Percentiles rank a stretch among this genome's conserved stretches.
Conservation (phyloP, 352 stramenopile genomes). For the Phytophthora rubi region DNA sequence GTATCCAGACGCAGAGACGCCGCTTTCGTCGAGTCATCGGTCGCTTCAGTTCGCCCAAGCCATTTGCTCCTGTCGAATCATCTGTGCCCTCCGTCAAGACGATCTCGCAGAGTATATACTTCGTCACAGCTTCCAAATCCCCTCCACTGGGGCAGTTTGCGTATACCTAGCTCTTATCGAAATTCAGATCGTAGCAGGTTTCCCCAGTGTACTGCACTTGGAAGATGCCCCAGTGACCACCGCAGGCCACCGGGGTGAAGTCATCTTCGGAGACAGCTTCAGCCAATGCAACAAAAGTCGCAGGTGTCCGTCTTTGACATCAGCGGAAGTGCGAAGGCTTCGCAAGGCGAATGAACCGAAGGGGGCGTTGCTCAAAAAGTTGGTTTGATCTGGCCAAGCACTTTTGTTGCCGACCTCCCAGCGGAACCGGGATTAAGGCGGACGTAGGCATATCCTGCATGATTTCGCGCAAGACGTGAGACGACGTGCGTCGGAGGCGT, state of each 20-base stretch:
- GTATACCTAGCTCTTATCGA: slow-evolving; percentile 12
- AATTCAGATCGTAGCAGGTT: slow-evolving; percentile 19
- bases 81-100: slow-evolving; percentile 7
- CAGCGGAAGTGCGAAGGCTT: background rate
- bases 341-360: background rate
- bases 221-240: slow-evolving; percentile 10
- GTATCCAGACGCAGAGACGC: background rate
- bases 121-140: background rate
- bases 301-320: slow-evolving; percentile 1
- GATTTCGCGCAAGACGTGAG: too few relatives aligned
- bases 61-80: too few relatives aligned
- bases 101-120: slow-evolving; percentile 15
- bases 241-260: background rate
- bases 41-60: too few relatives aligned
- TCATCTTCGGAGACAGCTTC: background rate
- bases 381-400: background rate
- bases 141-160: slow-evolving; percentile 7
- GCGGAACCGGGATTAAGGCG: too few relatives aligned
- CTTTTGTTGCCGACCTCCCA: too few relatives aligned
- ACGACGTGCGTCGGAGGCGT: background rate
- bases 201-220: slow-evolving; percentile 9
- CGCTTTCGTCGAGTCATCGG: background rate
- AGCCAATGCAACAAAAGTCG: slow-evolving; percentile 2
- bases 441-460: too few relatives aligned
- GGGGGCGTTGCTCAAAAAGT: background rate